These are phyloP conservation scores for Babjeviella inositovora DNA, from an alignment of 805 yeast genomes.

Conservation along the genomic window DNA sequence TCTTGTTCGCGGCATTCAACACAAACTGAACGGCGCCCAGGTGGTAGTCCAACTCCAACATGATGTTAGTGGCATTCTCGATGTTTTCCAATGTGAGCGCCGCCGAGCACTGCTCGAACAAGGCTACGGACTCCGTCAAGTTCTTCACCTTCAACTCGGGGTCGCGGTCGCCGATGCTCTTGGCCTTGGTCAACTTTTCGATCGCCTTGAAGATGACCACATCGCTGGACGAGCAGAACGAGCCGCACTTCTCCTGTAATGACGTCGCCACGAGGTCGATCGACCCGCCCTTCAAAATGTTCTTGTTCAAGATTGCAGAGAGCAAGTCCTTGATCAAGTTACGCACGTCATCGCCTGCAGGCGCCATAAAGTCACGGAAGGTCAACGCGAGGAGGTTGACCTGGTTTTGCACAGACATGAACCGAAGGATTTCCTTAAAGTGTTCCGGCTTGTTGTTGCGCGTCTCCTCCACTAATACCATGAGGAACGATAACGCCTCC, in stretches of 20 bases:
- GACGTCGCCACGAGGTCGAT: constrained; percentile 81
- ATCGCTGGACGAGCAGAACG: constrained; percentile 88
- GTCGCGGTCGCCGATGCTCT: constrained; percentile 56
- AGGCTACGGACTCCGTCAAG: constrained; percentile 54
- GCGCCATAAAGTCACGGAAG: constrained; percentile 67
- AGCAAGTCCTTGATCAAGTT: constrained; percentile 72
- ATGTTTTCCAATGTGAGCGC: constrained; percentile 66
- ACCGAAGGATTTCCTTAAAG: constrained; percentile 55
- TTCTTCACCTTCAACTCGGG: constrained; percentile 46
- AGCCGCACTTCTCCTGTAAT: constrained; percentile 83
- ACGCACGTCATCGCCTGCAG: constrained; percentile 34
- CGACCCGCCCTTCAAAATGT: constrained; percentile 81
- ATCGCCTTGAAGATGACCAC: constrained; percentile 88
- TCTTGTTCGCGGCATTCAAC: constrained; percentile 55
- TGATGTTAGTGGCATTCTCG: constrained; percentile 64
- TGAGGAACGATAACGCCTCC: constrained; percentile 80
- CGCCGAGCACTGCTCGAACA: constrained; percentile 69
- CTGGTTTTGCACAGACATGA: constrained; percentile 53
- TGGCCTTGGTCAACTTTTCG: constrained; percentile 81
- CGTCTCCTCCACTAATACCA: constrained; percentile 66
- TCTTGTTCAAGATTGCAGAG: constrained; percentile 77
- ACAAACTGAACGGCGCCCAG: constrained; percentile 79
- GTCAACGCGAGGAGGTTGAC: constrained; percentile 46
- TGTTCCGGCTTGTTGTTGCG: constrained; percentile 15
- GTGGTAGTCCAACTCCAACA: constrained; percentile 62